These are phyloP conservation scores for Podosphaera fusca DNA, from an alignment of 2,329 filamentous ascomycete genomes.

Conservation along the genomic window DNA sequence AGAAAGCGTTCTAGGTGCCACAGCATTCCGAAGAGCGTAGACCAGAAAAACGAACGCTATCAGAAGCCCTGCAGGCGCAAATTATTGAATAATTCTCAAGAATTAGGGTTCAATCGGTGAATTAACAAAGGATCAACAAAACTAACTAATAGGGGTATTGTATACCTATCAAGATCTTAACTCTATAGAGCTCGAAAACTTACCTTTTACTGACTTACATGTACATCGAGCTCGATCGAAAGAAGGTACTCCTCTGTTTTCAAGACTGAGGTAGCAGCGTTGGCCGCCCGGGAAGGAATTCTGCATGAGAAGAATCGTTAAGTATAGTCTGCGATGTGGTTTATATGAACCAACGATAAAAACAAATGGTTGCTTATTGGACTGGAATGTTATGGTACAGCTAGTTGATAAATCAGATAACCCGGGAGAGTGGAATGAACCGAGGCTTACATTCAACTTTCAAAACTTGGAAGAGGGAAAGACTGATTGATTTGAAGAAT, in stretches of 20 bases:
- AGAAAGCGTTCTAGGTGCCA: neutral
- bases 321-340: too few relatives aligned
- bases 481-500: neutral
- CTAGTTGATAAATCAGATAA: neutral
- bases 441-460: slow-evolving; percentile 1
- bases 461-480: neutral
- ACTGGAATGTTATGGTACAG: neutral
- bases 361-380: too few relatives aligned
- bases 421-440: neutral
- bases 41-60: neutral
- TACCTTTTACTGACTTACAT: neutral
- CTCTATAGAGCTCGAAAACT: neutral
- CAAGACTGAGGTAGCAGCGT: neutral
- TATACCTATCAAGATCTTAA: neutral
- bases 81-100: neutral
- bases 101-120: neutral
- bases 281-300: too few relatives aligned
- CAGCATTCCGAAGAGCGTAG: neutral
- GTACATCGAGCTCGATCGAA: neutral
- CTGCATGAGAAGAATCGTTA: neutral
- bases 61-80: neutral
- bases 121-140: neutral
- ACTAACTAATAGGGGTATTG: neutral
- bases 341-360: too few relatives aligned
- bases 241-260: neutral